Conservation (phyloP, 306 rosid species). For the Potentilla sterilis region DNA sequence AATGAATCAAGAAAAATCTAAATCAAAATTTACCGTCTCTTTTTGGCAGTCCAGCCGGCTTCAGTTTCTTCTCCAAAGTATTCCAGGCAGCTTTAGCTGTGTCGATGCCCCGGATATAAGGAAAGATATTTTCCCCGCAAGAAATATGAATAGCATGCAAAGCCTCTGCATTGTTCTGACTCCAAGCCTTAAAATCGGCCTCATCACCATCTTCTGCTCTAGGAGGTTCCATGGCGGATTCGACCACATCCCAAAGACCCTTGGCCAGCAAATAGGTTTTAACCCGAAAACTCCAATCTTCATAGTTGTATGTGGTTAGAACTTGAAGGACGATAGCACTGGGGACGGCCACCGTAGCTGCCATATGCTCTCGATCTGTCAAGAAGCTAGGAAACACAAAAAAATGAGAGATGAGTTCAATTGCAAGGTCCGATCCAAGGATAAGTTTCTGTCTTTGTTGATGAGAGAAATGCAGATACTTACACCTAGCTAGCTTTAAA, state of each 20-base stretch:
- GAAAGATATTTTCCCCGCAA: not conserved
- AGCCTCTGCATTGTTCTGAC: not conserved
- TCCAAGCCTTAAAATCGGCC: not conserved
- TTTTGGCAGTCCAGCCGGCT: too few species aligned
- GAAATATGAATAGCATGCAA: not conserved
- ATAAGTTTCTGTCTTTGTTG: too few species aligned
- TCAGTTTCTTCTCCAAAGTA: too few species aligned
- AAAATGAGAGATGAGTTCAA: not conserved
- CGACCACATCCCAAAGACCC: conserved; percentile 19
- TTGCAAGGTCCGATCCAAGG: not conserved
- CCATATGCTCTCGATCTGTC: not conserved
- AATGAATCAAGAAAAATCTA: too few species aligned
- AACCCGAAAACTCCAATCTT: conserved; percentile 16
- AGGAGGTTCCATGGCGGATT: not conserved
- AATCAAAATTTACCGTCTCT: too few species aligned
- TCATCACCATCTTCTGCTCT: not conserved
- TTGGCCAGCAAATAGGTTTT: conserved; percentile 16
- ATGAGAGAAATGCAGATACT: not conserved
- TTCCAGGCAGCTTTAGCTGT: conserved; percentile 8
- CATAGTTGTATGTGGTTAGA: conserved; percentile 2
- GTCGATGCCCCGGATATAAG: not conserved
- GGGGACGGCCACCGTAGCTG: not conserved
- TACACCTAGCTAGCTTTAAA: not conserved
- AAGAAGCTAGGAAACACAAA: not conserved
- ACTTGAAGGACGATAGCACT: not conserved